Evolutionary conservation across 2,329 filamentous ascomycete genomes (phyloP).

Genomic region (Blastomyces silverae): DNA sequence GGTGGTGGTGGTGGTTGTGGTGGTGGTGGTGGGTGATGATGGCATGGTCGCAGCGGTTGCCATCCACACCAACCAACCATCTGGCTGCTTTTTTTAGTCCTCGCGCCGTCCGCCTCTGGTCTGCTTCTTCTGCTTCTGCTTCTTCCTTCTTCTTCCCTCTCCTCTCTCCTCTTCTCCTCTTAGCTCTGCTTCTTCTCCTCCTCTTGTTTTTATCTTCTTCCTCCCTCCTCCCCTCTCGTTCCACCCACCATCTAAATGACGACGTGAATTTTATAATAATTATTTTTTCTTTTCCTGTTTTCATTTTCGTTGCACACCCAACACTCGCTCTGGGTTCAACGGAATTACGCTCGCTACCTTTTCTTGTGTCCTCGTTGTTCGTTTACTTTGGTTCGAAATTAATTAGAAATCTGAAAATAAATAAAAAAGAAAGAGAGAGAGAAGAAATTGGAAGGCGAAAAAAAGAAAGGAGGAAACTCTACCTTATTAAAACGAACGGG

Average conservation of each 20-base stretch:
- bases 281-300: constrained; percentile 15
- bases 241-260: constrained; percentile 22
- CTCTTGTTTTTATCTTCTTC: constrained; percentile 15
- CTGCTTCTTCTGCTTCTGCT: not conserved
- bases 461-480: no score
- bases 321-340: constrained; percentile 35
- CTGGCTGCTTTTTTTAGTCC: not conserved
- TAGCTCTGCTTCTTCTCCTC: constrained; percentile 13
- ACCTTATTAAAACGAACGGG: not conserved
- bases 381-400: not conserved
- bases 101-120: not conserved
- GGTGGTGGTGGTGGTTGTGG: no score
- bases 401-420: not conserved
- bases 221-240: constrained; percentile 23
- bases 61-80: no score
- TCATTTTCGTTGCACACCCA: constrained; percentile 14
- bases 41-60: no score
- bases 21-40: no score
- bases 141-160: not conserved
- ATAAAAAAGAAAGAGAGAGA: not conserved
- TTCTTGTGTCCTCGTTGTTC: constrained; percentile 20
- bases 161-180: not conserved
- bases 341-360: constrained; percentile 38
- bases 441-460: not conserved
- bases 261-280: constrained; percentile 12